Evolutionary conservation across 768 basidiomycete species (phyloP).

Genomic region (Glaciozyma martinii): DNA sequence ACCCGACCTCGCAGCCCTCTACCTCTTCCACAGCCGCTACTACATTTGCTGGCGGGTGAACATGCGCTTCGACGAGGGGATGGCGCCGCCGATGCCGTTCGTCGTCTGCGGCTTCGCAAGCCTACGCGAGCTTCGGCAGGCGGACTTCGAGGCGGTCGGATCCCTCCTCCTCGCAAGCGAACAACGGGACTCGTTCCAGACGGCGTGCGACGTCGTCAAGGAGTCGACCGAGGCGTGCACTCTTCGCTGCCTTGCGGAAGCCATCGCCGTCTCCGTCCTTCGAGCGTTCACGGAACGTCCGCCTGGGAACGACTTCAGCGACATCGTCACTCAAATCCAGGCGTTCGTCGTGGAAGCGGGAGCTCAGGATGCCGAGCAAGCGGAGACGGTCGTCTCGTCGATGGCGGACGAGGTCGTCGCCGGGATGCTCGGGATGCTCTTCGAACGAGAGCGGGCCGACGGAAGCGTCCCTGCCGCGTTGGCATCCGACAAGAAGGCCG

Average conservation of each 20-base stretch:
- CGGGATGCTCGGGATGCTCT: conserved; percentile 2
- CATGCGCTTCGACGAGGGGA: too few relatives aligned
- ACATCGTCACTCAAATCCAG: not conserved
- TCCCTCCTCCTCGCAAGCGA: conserved; percentile 51
- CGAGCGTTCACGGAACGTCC: not conserved
- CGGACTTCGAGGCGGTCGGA: conserved; percentile 58
- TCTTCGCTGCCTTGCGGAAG: conserved; percentile 43
- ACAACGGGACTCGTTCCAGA: conserved; percentile 47
- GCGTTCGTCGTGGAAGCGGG: not conserved
- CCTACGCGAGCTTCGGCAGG: conserved; percentile 57
- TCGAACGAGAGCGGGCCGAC: not conserved
- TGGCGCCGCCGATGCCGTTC: conserved; percentile 48
- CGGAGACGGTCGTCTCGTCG: conserved; percentile 12
- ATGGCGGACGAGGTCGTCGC: conserved; percentile 18
- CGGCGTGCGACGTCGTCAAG: conserved; percentile 53
- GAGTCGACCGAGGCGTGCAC: conserved; percentile 45
- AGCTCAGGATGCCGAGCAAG: conserved; percentile 13
- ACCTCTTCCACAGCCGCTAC: conserved; percentile 67
- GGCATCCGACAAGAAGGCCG: not conserved
- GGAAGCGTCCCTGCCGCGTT: not conserved
- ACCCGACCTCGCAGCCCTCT: conserved; percentile 53
- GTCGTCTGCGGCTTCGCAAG: conserved; percentile 66
- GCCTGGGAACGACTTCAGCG: not conserved
- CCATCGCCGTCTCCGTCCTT: conserved; percentile 8
- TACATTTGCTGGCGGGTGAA: conserved; percentile 11